Evolutionary conservation across 2,329 filamentous ascomycete genomes (phyloP), one percentile per base, ranked within the genome.

Genomic region (Apiospora kogelbergensis): DNA sequence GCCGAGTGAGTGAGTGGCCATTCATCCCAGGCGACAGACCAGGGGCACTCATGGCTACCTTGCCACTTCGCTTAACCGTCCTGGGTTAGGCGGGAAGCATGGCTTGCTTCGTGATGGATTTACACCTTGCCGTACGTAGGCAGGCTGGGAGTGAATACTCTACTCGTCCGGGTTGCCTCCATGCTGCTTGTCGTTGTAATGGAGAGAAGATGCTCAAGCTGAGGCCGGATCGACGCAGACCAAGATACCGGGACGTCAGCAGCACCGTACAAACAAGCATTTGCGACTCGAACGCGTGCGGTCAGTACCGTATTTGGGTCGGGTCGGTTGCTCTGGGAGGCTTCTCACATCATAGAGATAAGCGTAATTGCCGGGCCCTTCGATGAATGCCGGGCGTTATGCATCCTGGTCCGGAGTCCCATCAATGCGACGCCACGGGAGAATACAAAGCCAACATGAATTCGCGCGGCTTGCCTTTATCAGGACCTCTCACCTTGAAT

Each of bases 21-120:
- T 60, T 60, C 17, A 37, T 60, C 53, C 53, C 20, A 60, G 30
- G n/a, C 20, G 53, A 17, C 17, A 37, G 53, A 60, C 53, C 11
- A 37, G 53, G 53, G 53, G 53, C 53, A 37, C 30, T 60, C 30
- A 60, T 60, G 53, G 53, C 53, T 60, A 60, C 53, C 53, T 17
- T 37, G 53, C 53, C 37, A 37, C 26, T 60, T 60, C 53, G 53
- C 53, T 60, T 60, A 33, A 60, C 26, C 20, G 7, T 17, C 30
- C 30, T 3, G 15, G 17, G 42, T n/a, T 45, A 45, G 42, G 42
- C n/a, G 20, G 42, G 42, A 45, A 60, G 30, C 30, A 60, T 60
- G 30, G 53, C 17, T 60, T 60, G 53, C 17, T 60, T 60, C 17
- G 53, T 33, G 6, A 30, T 53, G 26, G 5, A 26, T 15, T 30